Evolutionary conservation across 495 filamentous ascomycete genomes (phyloP).

Genomic region (Parathielavia appendiculata): DNA sequence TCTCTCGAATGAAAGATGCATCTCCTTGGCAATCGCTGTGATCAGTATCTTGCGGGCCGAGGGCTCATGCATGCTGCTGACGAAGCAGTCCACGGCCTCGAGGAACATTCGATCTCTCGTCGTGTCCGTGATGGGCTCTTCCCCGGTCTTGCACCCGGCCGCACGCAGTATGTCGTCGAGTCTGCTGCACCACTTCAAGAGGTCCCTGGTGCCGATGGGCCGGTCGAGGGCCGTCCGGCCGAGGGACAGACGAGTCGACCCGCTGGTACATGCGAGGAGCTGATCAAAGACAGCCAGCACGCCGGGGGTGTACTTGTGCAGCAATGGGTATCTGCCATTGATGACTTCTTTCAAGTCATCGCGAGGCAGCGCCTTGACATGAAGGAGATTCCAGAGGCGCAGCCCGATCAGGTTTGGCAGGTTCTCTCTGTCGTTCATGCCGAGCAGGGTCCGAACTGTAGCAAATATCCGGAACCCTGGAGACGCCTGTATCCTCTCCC

Average conservation of each 20-base stretch:
- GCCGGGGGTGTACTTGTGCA: constrained; percentile 61
- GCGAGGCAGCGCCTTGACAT: constrained; percentile 59
- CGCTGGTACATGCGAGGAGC: constrained; percentile 51
- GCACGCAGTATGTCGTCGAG: constrained; percentile 55
- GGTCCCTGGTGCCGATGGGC: constrained; percentile 66
- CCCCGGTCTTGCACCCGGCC: constrained; percentile 61
- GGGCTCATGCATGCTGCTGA: constrained; percentile 65
- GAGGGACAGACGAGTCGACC: constrained; percentile 48
- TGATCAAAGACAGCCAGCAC: constrained; percentile 72
- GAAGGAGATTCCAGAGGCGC: constrained; percentile 74
- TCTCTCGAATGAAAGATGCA: constrained; percentile 77
- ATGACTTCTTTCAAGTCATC: constrained; percentile 73
- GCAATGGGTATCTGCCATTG: constrained; percentile 57
- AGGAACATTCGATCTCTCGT: constrained; percentile 81
- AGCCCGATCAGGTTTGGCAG: constrained; percentile 61
- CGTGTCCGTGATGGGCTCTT: constrained; percentile 66
- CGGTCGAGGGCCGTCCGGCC: constrained; percentile 54
- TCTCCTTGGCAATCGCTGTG: constrained; percentile 67
- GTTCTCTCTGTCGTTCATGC: constrained; percentile 63
- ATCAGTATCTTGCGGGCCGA: constrained; percentile 57
- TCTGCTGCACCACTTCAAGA: constrained; percentile 85
- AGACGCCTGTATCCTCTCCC: constrained; percentile 75
- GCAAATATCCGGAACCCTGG: constrained; percentile 85
- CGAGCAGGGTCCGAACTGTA: constrained; percentile 73
- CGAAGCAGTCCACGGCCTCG: constrained; percentile 85